Conservation (phyloP, 2,329 filamentous ascomycete species). For the Cryphonectria japonica region DNA sequence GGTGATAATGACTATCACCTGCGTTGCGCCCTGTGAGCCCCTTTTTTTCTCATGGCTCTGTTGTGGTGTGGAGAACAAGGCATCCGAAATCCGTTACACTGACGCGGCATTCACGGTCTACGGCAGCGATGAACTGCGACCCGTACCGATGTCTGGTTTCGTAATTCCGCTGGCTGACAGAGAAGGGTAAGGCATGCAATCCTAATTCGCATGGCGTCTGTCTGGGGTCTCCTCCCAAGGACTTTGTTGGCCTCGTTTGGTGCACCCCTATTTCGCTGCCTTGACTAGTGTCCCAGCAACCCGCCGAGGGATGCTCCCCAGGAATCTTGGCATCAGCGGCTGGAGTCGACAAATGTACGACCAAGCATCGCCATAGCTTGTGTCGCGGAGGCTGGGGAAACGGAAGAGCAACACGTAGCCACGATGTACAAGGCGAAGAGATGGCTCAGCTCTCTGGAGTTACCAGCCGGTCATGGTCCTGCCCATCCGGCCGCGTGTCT, state of each 20-base stretch:
- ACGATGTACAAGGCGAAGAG: neutral
- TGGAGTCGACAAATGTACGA: neutral
- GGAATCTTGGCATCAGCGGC: constrained; percentile 12
- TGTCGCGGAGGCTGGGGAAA: neutral
- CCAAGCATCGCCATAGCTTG: neutral
- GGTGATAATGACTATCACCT: constrained; percentile 20
- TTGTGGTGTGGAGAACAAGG: neutral
- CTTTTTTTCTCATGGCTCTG: neutral
- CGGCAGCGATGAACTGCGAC: neutral
- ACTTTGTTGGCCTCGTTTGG: constrained; percentile 6
- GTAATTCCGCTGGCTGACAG: constrained; percentile 2
- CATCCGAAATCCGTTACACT: constrained; percentile 19
- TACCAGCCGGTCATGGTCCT: neutral
- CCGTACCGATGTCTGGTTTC: constrained; percentile 2
- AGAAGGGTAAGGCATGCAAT: neutral
- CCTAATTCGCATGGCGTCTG: neutral
- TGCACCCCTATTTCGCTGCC: constrained; percentile 5
- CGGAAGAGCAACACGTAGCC: neutral
- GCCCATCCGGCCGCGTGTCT: constrained; percentile 2
- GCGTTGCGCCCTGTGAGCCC: neutral
- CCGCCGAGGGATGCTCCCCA: neutral
- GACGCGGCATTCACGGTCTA: constrained; percentile 22
- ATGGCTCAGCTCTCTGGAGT: neutral
- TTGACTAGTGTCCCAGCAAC: neutral
- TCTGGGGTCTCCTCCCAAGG: neutral